A percentile compares a stretch with the other conserved stretches of the same genome.
These are phyloP conservation scores for Phytopythium delawarense DNA, from an alignment of 352 stramenopile species.

Conservation along the genomic window DNA sequence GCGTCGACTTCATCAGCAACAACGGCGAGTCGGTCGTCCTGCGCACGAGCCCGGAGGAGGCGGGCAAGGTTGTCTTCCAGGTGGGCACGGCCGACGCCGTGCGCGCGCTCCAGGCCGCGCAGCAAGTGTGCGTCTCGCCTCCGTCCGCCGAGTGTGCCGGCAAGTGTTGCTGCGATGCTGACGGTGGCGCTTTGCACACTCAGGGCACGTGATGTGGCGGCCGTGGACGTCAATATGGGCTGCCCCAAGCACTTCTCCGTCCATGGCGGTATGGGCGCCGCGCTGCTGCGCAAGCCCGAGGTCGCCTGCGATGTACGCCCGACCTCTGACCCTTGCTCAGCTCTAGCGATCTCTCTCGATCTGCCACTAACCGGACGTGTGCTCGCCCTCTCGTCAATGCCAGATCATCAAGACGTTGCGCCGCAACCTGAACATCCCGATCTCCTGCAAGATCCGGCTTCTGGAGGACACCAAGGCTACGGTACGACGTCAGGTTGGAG, in stretches of 20 bases:
- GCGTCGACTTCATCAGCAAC: slow-evolving; percentile 90
- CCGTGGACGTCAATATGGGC: slow-evolving; percentile 95
- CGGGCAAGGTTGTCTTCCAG: slow-evolving; percentile 84
- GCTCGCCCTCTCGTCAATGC: not conserved
- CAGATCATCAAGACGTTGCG: slow-evolving; percentile 83
- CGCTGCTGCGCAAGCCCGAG: slow-evolving; percentile 86
- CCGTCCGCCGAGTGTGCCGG: not conserved
- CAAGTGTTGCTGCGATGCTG: not conserved
- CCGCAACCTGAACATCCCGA: slow-evolving; percentile 73
- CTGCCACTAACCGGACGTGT: not conserved
- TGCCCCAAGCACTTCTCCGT: slow-evolving; percentile 93
- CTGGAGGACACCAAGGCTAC: slow-evolving; percentile 61
- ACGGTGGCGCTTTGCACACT: not conserved
- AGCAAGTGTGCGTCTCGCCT: slow-evolving; percentile 55
- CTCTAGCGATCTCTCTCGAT: not conserved
- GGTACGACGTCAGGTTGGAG: slow-evolving; percentile 18
- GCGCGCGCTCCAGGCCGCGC: slow-evolving; percentile 68
- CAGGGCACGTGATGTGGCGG: slow-evolving; percentile 79
- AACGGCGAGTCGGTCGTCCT: slow-evolving; percentile 85
- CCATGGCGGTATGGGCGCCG: slow-evolving; percentile 90
- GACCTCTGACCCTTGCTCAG: not conserved
- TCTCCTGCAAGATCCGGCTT: slow-evolving; percentile 88
- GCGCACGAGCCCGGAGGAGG: slow-evolving; percentile 82
- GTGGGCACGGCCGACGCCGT: slow-evolving; percentile 82
- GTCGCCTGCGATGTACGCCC: slow-evolving; percentile 72